These are phyloP conservation scores for Malus sylvestris DNA, from an alignment of 306 rosid genomes.

Conservation along the genomic window DNA sequence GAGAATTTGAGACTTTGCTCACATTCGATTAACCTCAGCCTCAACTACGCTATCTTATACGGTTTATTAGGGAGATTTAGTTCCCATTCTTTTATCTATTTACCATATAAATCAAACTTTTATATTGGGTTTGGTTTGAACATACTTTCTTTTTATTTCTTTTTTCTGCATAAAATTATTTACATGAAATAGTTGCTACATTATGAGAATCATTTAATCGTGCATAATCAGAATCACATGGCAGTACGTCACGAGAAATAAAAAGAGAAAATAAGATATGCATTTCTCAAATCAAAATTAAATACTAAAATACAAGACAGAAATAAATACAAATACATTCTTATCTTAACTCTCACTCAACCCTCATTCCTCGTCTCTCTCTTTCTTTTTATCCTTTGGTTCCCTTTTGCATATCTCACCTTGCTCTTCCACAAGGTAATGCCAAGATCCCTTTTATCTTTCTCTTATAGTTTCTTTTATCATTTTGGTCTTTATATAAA, in stretches of 20 bases:
- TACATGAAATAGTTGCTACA: no score
- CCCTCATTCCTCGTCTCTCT: constrained; percentile 9
- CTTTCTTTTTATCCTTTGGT: constrained; percentile 24
- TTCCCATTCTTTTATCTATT: constrained; percentile 1
- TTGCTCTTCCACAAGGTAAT: constrained; percentile 45
- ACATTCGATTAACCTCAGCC: constrained; percentile 10
- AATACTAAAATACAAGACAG: neutral
- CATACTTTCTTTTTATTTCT: no score
- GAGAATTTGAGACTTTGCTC: neutral
- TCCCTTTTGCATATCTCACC: constrained; percentile 39
- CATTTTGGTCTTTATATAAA: neutral
- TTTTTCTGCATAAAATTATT: no score
- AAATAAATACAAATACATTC: constrained; percentile 45
- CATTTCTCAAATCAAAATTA: neutral
- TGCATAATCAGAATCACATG: no score
- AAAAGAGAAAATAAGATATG: no score
- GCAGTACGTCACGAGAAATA: no score
- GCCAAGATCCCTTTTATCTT: constrained; percentile 13
- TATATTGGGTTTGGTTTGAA: no score
- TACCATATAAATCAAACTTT: neutral
- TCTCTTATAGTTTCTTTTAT: neutral
- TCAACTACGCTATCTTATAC: neutral
- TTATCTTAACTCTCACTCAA: constrained; percentile 67
- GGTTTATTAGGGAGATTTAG: neutral
- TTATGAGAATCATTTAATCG: no score